Evolutionary conservation across 1,284 basidiomycete genomes (phyloP), one percentile per base, ranked within the genome.

Genomic region (Apiotrichum mycotoxinovorans): DNA sequence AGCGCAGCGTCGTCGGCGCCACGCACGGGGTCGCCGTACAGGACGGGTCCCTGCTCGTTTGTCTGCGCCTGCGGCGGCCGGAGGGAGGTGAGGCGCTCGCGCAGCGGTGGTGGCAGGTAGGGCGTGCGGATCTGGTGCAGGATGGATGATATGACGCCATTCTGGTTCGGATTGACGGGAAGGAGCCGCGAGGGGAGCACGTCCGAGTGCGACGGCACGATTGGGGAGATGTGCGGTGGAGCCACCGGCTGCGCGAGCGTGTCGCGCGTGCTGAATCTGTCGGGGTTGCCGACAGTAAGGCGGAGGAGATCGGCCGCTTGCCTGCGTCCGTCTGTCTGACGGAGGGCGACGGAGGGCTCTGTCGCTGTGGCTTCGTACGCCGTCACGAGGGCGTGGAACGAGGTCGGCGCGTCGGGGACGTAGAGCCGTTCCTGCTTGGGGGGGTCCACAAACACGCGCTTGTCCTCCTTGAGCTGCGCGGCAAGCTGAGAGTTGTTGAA

Each of bases 61-160:
- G 34, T 23, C 42, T 62, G 61, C 10, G 54, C 52, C 26, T 57
- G 54, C 1, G 73, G 73, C 11, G 72, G 71, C 18, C 73, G 64
- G 12, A 75, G 57, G 0, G 68, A 64, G 0, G 70, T 72, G 41
- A 75, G 66, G 22, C 73, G 57, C 48, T 73, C 71, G n/a, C 67
- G 60, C 20, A 75, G 62, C 9, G 57, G 43, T 15, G 67, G 63
- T 2, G 72, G 73, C 4, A 75, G 65, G 56, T 70, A 63, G 0
- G 71, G 69, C 1, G 71, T 69, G 17, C 65, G 64, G 22, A 73
- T 68, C 37, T 68, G 60, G 25, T 69, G 62, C 1, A 74, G 57
- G 17, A 75, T 60, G 4, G 64, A 63, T 14, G 66, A 58, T 34
- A 73, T 58, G 12, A 71, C 46, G 11, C 65, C 66, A 2, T 52